Percentiles rank a stretch among this genome's conserved stretches.
Conservation (phyloP, 495 filamentous ascomycete species). For the Penicillium crystallinum region DNA sequence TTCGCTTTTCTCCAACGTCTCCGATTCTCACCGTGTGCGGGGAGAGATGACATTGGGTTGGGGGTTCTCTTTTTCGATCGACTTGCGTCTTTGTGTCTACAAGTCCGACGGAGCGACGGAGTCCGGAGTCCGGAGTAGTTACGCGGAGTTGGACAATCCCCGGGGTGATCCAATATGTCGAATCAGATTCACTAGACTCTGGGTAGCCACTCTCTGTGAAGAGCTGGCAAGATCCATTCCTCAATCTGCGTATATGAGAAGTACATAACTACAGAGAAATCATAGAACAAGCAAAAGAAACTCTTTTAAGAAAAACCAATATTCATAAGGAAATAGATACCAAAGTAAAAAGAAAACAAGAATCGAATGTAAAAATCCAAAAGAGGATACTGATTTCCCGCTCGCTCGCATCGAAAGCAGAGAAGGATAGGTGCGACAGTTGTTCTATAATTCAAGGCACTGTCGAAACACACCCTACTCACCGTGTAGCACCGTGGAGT, state of each 20-base stretch:
- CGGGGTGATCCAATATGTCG: neutral
- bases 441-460: neutral
- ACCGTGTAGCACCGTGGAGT: slow-evolving; percentile 24
- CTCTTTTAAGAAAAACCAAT: slow-evolving; percentile 10
- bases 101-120: too few species aligned
- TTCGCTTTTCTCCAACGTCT: too few species aligned
- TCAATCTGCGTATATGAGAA: neutral
- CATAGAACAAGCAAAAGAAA: slow-evolving; percentile 3
- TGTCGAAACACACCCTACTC: neutral
- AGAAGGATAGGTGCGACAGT: neutral
- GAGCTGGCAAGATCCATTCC: neutral
- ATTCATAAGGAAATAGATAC: slow-evolving; percentile 6
- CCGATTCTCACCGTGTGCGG: too few species aligned
- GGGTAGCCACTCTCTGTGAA: too few species aligned
- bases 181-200: neutral
- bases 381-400: slow-evolving; percentile 4
- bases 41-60: too few species aligned
- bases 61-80: too few species aligned
- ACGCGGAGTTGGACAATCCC: neutral
- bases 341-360: slow-evolving; percentile 7
- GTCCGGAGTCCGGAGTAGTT: too few species aligned
- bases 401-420: slow-evolving; percentile 5
- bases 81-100: too few species aligned
- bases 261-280: neutral
- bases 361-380: neutral